These are phyloP conservation scores for Asterella californica DNA, from an alignment of 225 moss, liverwort and hornwort genomes.

Conservation along the genomic window DNA sequence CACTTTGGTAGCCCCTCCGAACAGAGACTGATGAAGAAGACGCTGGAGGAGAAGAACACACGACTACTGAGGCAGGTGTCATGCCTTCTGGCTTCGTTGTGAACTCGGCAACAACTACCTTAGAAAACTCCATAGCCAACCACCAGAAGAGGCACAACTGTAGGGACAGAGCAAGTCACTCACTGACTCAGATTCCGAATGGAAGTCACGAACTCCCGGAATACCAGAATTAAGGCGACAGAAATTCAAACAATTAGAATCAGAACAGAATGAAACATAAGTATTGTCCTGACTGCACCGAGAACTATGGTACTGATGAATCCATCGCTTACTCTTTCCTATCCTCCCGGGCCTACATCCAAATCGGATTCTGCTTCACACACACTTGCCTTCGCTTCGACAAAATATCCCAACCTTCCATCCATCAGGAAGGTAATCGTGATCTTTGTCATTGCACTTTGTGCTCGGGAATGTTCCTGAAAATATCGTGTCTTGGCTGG, in stretches of 20 bases:
- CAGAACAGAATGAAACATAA: not conserved
- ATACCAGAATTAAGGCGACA: not conserved
- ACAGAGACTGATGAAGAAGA: not conserved
- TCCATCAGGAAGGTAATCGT: too few species aligned
- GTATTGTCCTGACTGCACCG: not conserved
- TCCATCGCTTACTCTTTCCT: not conserved
- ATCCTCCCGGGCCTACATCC: not conserved
- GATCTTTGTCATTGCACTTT: too few species aligned
- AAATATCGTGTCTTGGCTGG: too few species aligned
- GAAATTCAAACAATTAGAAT: not conserved
- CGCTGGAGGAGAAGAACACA: not conserved
- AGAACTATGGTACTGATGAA: not conserved
- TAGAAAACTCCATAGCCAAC: constrained; percentile 8
- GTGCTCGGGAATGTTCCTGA: too few species aligned
- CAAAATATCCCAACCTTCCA: too few species aligned
- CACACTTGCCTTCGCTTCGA: not conserved
- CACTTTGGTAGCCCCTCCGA: not conserved
- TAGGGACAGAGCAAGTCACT: not conserved
- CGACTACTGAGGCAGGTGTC: not conserved
- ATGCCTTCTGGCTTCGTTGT: not conserved
- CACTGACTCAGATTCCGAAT: not conserved
- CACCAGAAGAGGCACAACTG: not conserved
- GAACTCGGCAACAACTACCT: not conserved
- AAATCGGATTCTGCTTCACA: not conserved
- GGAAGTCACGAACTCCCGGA: not conserved